A percentile compares a stretch with the other conserved stretches of the same genome.
These are phyloP conservation scores for Maudiozyma bulderi DNA, from an alignment of 805 yeast genomes.

Conservation along the genomic window DNA sequence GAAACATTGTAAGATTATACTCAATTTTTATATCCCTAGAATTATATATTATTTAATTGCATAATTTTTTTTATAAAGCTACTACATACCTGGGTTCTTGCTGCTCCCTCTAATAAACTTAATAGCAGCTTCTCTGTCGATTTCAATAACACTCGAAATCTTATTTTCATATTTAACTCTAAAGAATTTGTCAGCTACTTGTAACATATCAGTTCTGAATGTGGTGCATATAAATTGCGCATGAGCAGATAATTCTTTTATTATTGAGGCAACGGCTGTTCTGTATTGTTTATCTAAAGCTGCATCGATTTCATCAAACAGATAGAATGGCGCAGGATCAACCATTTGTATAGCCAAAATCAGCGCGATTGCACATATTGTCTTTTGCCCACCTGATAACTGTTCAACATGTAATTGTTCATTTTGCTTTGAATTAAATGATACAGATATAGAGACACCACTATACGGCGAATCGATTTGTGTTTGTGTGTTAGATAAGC, in stretches of 20 bases:
- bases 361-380: slow-evolving; percentile 90
- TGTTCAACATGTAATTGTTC: slow-evolving; percentile 86
- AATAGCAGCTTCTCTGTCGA: slow-evolving; percentile 63
- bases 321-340: slow-evolving; percentile 94
- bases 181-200: slow-evolving; percentile 75
- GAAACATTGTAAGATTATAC: too few species aligned
- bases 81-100: slow-evolving; percentile 8
- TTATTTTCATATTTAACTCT: slow-evolving; percentile 81
- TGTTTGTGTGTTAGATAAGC: slow-evolving; percentile 11
- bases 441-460: slow-evolving; percentile 81
- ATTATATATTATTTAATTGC: background rate
- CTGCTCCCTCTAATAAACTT: slow-evolving; percentile 64
- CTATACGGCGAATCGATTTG: slow-evolving; percentile 36
- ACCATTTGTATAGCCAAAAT: slow-evolving; percentile 89
- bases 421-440: slow-evolving; percentile 76
- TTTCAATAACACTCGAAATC: slow-evolving; percentile 67
- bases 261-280: slow-evolving; percentile 71
- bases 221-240: slow-evolving; percentile 97
- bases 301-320: slow-evolving; percentile 95
- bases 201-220: slow-evolving; percentile 85
- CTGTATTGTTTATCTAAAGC: slow-evolving; percentile 89
- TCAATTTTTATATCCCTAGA: background rate
- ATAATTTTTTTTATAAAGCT: background rate
- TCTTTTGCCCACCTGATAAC: slow-evolving; percentile 93
- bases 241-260: slow-evolving; percentile 49